Evolutionary conservation across 164 flowering plant genomes (phyloP), one percentile per base, ranked within the genome.

Genomic region (Piper betle): DNA sequence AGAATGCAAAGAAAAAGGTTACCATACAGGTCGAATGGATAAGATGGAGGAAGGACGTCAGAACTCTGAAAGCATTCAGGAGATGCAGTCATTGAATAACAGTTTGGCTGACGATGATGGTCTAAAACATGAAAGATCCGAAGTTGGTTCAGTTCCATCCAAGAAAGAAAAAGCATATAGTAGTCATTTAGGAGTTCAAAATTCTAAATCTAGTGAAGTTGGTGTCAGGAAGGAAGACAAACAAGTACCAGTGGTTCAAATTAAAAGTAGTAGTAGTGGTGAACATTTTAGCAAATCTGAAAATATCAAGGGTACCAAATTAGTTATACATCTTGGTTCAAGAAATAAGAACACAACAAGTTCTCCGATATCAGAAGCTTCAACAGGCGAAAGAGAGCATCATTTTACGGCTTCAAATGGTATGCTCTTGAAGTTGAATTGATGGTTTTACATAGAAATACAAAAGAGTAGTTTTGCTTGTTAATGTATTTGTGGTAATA

Each of bases 301-400:
- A 69, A 64, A 70, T 37, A 64, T 77, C 65, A 84, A 82, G 69
- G 91, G 90, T 67, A 80, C 80, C 37, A 93, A 90, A 77, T 69
- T 93, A 39, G 97, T 93, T 39, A 89, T 90, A 72, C 87, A 84
- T 80, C 70, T 89, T 43, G 92, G 92, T 54, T 69, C 79, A 11
- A 80, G 90, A 48, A 86, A 82, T 64, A 76, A 70, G 70, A 83
- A 79, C 68, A 57, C 75, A 16, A 69, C 80, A n/a, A 77, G 65
- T 41, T 75, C 88, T 64, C 82, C 92, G 12, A 73, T 67, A 50
- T 82, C 87, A 46, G 91, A 93, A 75, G 77, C 81, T 66, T 87
- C 96, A 59, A 82, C 83, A 65, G 68, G 70, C 64, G 87, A 79
- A 42, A 81, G 72, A 68, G 96, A 85, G 59, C 91, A 77, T 60